Evolutionary conservation across 2,329 filamentous ascomycete genomes (phyloP).

Genomic region (Lachnellula willkommii): DNA sequence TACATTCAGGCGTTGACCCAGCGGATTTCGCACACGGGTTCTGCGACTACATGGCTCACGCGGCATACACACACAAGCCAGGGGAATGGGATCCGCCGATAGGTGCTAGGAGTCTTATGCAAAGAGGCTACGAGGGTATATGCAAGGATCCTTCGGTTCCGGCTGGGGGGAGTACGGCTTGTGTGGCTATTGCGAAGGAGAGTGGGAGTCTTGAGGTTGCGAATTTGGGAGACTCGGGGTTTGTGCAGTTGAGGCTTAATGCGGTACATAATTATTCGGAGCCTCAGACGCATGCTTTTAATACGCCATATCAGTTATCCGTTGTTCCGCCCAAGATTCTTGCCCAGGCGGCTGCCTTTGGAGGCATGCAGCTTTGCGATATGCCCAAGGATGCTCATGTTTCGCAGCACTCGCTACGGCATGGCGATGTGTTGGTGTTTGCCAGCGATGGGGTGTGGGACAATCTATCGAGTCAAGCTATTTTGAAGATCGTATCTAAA

Average conservation of each 20-base stretch:
- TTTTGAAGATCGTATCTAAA: constrained; percentile 71
- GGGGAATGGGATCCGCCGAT: constrained; percentile 35
- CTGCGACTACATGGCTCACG: constrained; percentile 85
- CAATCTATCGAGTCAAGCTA: constrained; percentile 87
- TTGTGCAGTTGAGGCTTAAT: constrained; percentile 78
- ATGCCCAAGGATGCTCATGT: constrained; percentile 78
- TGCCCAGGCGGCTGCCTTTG: constrained; percentile 75
- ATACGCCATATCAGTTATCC: constrained; percentile 92
- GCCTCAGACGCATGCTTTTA: constrained; percentile 94
- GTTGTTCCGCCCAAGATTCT: constrained; percentile 77
- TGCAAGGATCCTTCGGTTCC: constrained; percentile 66
- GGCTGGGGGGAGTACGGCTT: constrained; percentile 88
- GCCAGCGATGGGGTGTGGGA: constrained; percentile 96
- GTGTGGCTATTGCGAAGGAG: constrained; percentile 70
- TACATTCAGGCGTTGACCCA: constrained; percentile 85
- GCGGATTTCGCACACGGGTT: constrained; percentile 92
- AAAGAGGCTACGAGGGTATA: constrained; percentile 78
- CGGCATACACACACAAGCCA: constrained; percentile 44
- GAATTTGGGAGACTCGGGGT: constrained; percentile 94
- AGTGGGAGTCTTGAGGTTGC: constrained; percentile 78
- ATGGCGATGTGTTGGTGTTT: constrained; percentile 90
- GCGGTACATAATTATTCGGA: constrained; percentile 78
- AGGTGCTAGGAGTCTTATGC: constrained; percentile 66
- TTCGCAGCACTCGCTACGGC: constrained; percentile 68
- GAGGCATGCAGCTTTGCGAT: constrained; percentile 75